phyloP scores from a whole-genome alignment of 352 stramenopile species.

The Labyrinthula sp. region DNA sequence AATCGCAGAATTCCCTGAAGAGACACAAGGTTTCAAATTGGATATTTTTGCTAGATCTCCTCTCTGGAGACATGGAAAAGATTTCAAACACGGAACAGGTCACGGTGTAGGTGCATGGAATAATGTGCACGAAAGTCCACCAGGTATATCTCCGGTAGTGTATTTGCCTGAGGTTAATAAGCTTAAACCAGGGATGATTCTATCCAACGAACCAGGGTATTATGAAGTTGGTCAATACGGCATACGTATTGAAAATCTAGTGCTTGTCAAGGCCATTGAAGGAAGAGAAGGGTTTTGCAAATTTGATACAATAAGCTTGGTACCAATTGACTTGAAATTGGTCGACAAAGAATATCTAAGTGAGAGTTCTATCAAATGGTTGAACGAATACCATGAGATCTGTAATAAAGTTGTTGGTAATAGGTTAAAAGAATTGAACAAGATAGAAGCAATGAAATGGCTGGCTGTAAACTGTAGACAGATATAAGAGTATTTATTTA shows the following conservation, averaged over 20 bases:
- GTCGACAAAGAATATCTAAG: conserved; percentile 75
- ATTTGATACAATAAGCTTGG: conserved; percentile 88
- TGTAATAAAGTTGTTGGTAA: conserved; percentile 1
- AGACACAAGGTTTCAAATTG: conserved; percentile 39
- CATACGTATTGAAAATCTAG: conserved; percentile 94
- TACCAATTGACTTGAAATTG: conserved; percentile 89
- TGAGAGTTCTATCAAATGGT: conserved; percentile 68
- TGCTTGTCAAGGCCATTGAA: conserved; percentile 68
- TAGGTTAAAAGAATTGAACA: conserved; percentile 3
- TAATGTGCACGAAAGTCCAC: conserved; percentile 81
- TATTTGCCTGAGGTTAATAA: too few relatives aligned
- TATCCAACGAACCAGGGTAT: conserved; percentile 95
- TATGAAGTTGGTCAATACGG: conserved; percentile 88
- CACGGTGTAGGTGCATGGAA: conserved; percentile 85
- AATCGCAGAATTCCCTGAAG: conserved; percentile 54
- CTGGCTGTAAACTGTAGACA: too few relatives aligned
- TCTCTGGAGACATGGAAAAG: conserved; percentile 74
- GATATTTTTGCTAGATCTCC: conserved; percentile 81
- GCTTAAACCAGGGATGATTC: conserved; percentile 78
- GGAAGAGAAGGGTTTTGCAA: conserved; percentile 30
- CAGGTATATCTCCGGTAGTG: conserved; percentile 32
- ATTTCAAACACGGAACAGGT: conserved; percentile 91
- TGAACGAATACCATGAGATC: conserved; percentile 54
- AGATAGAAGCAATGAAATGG: too few relatives aligned
- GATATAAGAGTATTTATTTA: too few relatives aligned